Evolutionary conservation across 371 early-diverging fungal species (phyloP).

Genomic region (Mucor lusitanicus): DNA sequence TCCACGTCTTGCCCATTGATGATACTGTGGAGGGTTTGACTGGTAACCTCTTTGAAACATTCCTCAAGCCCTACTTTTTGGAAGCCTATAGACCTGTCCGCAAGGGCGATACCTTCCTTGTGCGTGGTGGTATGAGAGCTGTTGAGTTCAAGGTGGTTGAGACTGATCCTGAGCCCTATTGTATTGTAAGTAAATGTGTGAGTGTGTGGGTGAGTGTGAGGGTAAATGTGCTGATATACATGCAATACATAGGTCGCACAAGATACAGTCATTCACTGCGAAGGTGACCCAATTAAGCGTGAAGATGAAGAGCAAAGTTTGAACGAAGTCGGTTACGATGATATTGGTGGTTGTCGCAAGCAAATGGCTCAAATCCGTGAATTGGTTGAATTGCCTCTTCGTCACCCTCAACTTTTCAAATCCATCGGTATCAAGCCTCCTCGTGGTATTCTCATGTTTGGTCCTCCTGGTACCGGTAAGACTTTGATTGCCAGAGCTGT

Average conservation of each 20-base stretch:
- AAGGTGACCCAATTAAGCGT: slow-evolving; percentile 97
- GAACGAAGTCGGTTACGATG: slow-evolving; percentile 98
- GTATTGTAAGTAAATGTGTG: slow-evolving; percentile 97
- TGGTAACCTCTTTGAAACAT: slow-evolving; percentile 97
- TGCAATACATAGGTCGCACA: slow-evolving; percentile 83
- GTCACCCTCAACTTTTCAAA: slow-evolving; percentile 98
- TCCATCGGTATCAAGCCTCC: slow-evolving; percentile 99
- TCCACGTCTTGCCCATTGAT: slow-evolving; percentile 98
- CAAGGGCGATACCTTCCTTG: slow-evolving; percentile 94
- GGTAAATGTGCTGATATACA: slow-evolving; percentile 71
- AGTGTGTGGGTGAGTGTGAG: background rate
- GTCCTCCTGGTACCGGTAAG: slow-evolving; percentile 99
- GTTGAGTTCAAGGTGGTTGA: slow-evolving; percentile 99
- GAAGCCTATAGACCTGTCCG: slow-evolving; percentile 95
- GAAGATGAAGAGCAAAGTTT: slow-evolving; percentile 97
- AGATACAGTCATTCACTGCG: slow-evolving; percentile 98
- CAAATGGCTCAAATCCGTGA: slow-evolving; percentile 99
- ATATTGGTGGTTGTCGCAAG: slow-evolving; percentile 98
- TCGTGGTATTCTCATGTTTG: slow-evolving; percentile 96
- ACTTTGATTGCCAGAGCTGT: slow-evolving; percentile 81
- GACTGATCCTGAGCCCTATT: slow-evolving; percentile 93
- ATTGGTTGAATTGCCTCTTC: slow-evolving; percentile 97
- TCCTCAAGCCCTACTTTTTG: slow-evolving; percentile 97
- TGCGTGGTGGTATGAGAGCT: slow-evolving; percentile 96
- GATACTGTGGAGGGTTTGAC: slow-evolving; percentile 98